A percentile compares a stretch with the other conserved stretches of the same genome.
Conservation (phyloP, 2,329 filamentous ascomycete genomes). For the Hypoxylon sp. region DNA sequence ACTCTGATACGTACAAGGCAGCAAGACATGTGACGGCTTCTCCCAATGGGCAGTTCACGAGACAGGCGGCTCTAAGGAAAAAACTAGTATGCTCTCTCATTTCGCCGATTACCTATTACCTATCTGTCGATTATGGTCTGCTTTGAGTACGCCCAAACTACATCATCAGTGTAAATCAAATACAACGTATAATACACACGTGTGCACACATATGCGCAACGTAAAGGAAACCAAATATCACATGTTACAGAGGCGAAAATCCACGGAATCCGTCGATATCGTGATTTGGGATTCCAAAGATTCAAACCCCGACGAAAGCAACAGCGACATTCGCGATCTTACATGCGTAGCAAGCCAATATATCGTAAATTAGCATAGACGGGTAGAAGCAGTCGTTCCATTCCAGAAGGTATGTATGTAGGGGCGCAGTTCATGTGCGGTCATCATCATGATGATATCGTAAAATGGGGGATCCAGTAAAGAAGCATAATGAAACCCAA, state of each 20-base stretch:
- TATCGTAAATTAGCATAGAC: constrained; percentile 32
- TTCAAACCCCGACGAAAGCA: constrained; percentile 34
- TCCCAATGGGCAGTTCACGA: constrained; percentile 21
- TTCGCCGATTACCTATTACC: constrained; percentile 34
- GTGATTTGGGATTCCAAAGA: constrained; percentile 33
- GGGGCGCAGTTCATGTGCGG: constrained; percentile 16
- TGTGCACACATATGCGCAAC: constrained; percentile 10
- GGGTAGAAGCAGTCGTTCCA: constrained; percentile 19
- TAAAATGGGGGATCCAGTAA: constrained; percentile 29
- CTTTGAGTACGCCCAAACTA: constrained; percentile 12
- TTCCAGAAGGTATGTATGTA: constrained; percentile 7
- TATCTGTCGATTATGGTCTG: constrained; percentile 28
- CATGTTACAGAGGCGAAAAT: constrained; percentile 23
- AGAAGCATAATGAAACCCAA: constrained; percentile 36
- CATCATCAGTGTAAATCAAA: constrained; percentile 23
- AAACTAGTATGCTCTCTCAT: constrained; percentile 13
- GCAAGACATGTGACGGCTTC: constrained; percentile 32
- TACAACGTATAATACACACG: constrained; percentile 6
- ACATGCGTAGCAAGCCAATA: constrained; percentile 38
- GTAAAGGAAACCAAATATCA: constrained; percentile 6
- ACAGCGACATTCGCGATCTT: constrained; percentile 35
- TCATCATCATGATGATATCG: constrained; percentile 17
- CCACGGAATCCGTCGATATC: constrained; percentile 27
- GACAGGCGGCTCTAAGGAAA: constrained; percentile 3
- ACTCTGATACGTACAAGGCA: constrained; percentile 6